Percentiles rank a stretch among this genome's conserved stretches.
Evolutionary conservation across 225 moss, liverwort and hornwort genomes (phyloP).

Genomic region (Sphagnum tenellum): DNA sequence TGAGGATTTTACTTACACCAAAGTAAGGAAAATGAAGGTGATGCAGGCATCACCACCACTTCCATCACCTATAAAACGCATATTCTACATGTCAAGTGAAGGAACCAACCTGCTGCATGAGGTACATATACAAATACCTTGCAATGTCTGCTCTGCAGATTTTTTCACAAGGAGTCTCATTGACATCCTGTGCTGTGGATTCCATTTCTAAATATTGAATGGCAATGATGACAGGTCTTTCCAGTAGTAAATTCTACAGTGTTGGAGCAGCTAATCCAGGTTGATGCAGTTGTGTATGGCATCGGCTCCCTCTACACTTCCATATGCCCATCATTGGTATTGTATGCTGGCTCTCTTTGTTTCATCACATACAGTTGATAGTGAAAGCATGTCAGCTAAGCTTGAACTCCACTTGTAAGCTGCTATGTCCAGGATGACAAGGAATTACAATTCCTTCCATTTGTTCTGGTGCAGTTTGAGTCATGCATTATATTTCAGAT

Average conservation of each 20-base stretch:
- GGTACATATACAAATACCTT: conserved; percentile 22
- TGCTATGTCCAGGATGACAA: no score
- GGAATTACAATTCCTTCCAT: conserved; percentile 12
- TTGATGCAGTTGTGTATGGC: conserved; percentile 87
- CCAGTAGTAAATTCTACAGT: conserved; percentile 84
- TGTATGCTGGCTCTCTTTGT: no score
- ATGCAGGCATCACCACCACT: conserved; percentile 57
- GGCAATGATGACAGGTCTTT: conserved; percentile 46
- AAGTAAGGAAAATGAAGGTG: conserved; percentile 9
- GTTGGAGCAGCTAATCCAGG: conserved; percentile 78
- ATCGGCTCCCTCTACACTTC: conserved; percentile 98
- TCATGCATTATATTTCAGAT: no score
- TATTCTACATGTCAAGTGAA: conserved; percentile 95
- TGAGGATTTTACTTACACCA: no score
- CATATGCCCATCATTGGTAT: conserved; percentile 96
- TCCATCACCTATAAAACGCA: conserved; percentile 87
- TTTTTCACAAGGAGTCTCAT: no score
- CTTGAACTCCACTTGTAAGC: no score
- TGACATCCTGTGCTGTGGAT: no score
- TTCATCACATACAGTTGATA: no score
- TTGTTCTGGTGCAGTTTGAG: no score
- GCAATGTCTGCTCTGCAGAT: no score
- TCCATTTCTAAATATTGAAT: no score
- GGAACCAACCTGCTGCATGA: conserved; percentile 72
- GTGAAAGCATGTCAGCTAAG: no score